Base-by-base conservation (phyloP, 2,329 filamentous ascomycete genomes). In the Aureobasidium pullulans region DNA sequence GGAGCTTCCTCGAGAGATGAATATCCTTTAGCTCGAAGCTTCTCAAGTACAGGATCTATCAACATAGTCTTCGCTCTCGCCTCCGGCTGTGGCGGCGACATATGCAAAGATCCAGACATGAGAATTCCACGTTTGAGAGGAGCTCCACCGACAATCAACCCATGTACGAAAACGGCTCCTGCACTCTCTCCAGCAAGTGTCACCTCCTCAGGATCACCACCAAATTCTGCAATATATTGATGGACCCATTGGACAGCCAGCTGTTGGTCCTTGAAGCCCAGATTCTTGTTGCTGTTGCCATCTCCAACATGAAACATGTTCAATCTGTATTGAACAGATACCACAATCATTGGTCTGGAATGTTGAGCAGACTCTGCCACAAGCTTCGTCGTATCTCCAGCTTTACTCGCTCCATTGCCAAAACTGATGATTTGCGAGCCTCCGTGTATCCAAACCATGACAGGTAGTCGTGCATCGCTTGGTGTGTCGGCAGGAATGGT, bases 361-460 rank as follows among this genome's bases (percentile, higher is more conserved):
- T 63, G 10, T 0, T 62, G 62, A 0, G 72, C 64, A 0, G 76
- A 76, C 29, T 75, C 69, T 65, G 34, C 42, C 4, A 61, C 60
- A 19, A 63, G 37, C 32, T 43, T 52, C 0, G 15, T 36, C 23
- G 57, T 44, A 43, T 63, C 59, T 48, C 76, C 77, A 15, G 77
- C 68, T 5, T 71, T 70, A 0, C 74, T 76, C 3, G 72, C 71
- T 23, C 71, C 71, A 16, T 71, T 75, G 36, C 73, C 76, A 60
- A 76, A 79, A 0, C 75, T 77, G 6, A 78, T 69, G 1, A 74
- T 68, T 50, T 78, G 76, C 3, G 75, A 77, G 9, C 76, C 76
- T 70, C 77, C 77, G 61, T 79, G 74, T 15, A 79, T 75, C 75
- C 76, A 79, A 10, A 78, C 61, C 8, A 78, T 49, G 10, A 79